phyloP scores from a whole-genome alignment of 129 eudicot species.

The Ambrosia artemisiifolia region DNA sequence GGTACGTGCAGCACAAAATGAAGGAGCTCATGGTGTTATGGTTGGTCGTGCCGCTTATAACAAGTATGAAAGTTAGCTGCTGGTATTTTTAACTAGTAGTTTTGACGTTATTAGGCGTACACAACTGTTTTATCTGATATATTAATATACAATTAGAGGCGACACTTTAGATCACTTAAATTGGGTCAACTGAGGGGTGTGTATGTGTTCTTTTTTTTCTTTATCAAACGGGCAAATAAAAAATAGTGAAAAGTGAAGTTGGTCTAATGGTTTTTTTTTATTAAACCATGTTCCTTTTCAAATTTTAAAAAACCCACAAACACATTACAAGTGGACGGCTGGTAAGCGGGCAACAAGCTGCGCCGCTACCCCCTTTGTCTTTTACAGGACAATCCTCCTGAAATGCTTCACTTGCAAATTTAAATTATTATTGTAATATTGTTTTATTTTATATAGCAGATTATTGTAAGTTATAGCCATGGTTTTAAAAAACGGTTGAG shows the following conservation, averaged over 20 bases:
- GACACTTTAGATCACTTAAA: not conserved
- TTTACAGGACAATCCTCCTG: not conserved
- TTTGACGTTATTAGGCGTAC: not conserved
- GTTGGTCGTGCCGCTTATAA: slow-evolving; percentile 94
- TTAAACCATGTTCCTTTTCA: too few species aligned
- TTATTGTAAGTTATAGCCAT: too few species aligned
- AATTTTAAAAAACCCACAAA: too few species aligned
- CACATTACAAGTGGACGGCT: too few species aligned
- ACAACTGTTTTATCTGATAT: not conserved
- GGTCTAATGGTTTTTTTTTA: not conserved
- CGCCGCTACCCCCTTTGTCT: too few species aligned
- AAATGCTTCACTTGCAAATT: not conserved
- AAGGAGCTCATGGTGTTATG: slow-evolving; percentile 99
- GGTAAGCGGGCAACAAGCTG: too few species aligned
- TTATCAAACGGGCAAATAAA: not conserved
- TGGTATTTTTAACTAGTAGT: not conserved
- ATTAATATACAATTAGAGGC: not conserved
- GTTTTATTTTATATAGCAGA: not conserved
- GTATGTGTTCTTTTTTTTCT: not conserved
- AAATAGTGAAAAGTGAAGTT: not conserved
- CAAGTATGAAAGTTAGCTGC: slow-evolving; percentile 38
- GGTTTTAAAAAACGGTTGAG: too few species aligned
- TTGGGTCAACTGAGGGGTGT: not conserved
- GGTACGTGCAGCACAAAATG: slow-evolving; percentile 75
- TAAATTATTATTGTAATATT: not conserved